Evolutionary conservation across 2,329 filamentous ascomycete genomes (phyloP).

Genomic region (Lachnellula cervina): DNA sequence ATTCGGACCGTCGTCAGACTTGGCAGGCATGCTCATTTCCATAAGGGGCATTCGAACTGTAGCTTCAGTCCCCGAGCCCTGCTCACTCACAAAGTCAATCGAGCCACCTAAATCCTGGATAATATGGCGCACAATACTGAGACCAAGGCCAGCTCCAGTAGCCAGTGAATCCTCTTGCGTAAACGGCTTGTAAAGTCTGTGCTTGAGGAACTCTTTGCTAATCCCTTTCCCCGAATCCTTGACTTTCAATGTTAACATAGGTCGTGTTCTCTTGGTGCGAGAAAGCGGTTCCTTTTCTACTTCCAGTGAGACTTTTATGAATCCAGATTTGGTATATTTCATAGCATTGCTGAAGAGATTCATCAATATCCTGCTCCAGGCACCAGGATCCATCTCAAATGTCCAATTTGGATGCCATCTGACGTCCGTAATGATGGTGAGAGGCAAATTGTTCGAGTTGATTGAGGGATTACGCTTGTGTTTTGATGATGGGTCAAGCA

Average conservation of each 20-base stretch:
- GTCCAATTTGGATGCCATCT: constrained; percentile 44
- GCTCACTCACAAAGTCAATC: constrained; percentile 51
- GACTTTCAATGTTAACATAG: constrained; percentile 40
- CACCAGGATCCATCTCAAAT: constrained; percentile 51
- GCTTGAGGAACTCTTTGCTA: constrained; percentile 54
- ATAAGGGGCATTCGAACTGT: constrained; percentile 24
- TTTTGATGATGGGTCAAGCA: constrained; percentile 21
- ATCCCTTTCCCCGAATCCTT: constrained; percentile 63
- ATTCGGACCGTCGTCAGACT: constrained; percentile 7
- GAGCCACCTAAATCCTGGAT: constrained; percentile 55
- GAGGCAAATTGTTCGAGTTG: constrained; percentile 6
- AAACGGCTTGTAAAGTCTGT: constrained; percentile 57
- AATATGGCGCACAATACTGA: constrained; percentile 59
- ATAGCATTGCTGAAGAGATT: constrained; percentile 59
- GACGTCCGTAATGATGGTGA: constrained; percentile 50
- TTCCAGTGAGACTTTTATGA: constrained; percentile 41
- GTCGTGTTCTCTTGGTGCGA: constrained; percentile 10
- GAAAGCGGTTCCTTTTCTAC: constrained; percentile 22
- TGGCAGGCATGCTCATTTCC: constrained; percentile 4
- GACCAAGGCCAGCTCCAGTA: constrained; percentile 56
- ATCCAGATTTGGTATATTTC: constrained; percentile 54
- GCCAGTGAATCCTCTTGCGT: constrained; percentile 58
- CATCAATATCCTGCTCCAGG: constrained; percentile 49
- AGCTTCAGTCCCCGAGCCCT: constrained; percentile 51
- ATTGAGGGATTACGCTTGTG: constrained; percentile 12